Base-by-base conservation (phyloP, 2,329 filamentous ascomycete species). In the Fusarium circinatum region DNA sequence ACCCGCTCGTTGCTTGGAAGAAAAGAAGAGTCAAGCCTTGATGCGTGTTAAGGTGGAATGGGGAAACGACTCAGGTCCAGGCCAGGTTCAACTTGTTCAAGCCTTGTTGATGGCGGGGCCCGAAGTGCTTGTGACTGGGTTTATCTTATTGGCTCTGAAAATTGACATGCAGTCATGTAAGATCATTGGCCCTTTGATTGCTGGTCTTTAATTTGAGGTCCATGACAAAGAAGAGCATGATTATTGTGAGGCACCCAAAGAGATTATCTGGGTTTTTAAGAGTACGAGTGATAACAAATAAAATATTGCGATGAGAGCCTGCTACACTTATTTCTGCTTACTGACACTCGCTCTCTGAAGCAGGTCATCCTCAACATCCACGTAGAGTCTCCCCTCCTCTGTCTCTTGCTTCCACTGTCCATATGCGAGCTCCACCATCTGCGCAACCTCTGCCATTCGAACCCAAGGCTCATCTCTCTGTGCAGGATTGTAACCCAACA, bases 291-390 rank as follows among this genome's bases (percentile, higher is more conserved):
- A 52, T 34, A 22, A 26, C 4, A 51, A 52, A 52, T 9, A 14
- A 20, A 10, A 36, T 15, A 26, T 3, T n/a, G 49, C 10, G 32
- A 17, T 4, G 8, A 22, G 13, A 12, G 13, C 32, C 24, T 34
- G 24, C 3, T 24, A 24, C 17, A 28, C 15, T n/a, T 18, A 14
- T 36, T 28, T 26, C 7, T 28, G 5, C 10, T 39, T 13, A 47
- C 44, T 32, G 8, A 8, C 17, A 20, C 20, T n/a, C 41, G 14
- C 56, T 61, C 62, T 52, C 36, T 36, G 58, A 41, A 44, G 58
- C 71, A 78, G 62, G 28, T 76, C 76, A 62, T 79, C 78, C 18
- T 79, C 80, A 20, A 82, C 66, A 63, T 84, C 83, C n/a, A 77
- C 65, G 65, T 82, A 80, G 12, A 75, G 59, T 42, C 26, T 62